A percentile compares a stretch with the other conserved stretches of the same genome.
Evolutionary conservation across 345 rosid genomes (phyloP).

Genomic region (Linum lewisii): DNA sequence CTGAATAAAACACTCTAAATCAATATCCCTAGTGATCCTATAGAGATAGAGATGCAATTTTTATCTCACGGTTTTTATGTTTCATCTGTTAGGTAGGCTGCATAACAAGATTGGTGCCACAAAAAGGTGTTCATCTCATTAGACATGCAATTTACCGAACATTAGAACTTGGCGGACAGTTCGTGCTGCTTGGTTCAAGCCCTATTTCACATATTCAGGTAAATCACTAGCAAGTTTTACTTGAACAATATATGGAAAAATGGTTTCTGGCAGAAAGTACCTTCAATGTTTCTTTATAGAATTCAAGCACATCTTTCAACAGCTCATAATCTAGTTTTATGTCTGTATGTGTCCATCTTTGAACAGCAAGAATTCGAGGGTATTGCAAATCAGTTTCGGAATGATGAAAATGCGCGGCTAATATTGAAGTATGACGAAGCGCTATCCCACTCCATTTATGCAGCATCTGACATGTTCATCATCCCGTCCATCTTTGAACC

Average conservation of each 20-base stretch:
- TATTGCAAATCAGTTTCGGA: conserved; percentile 59
- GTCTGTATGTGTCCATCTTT: conserved; percentile 4
- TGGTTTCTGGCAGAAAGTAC: too few relatives aligned
- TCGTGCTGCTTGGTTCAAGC: conserved; percentile 92
- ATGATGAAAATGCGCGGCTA: conserved; percentile 59
- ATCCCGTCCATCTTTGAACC: conserved; percentile 98
- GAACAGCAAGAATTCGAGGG: conserved; percentile 83
- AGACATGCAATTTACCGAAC: conserved; percentile 90
- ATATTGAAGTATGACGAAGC: conserved; percentile 79
- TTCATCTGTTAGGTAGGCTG: conserved; percentile 64
- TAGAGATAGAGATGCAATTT: too few relatives aligned
- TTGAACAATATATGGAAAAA: too few relatives aligned
- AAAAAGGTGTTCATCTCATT: conserved; percentile 93
- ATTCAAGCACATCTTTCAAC: neutral
- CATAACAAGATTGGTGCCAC: conserved; percentile 94
- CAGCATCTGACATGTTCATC: conserved; percentile 86
- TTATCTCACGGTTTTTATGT: neutral
- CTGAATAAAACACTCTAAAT: too few relatives aligned
- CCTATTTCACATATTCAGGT: conserved; percentile 94
- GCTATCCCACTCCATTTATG: conserved; percentile 76
- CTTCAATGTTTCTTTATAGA: neutral
- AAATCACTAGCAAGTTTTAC: neutral
- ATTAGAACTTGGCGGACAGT: conserved; percentile 90
- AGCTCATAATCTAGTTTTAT: neutral
- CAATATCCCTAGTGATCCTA: too few relatives aligned